Percentiles rank a stretch among this genome's conserved stretches.
Conservation (phyloP, 2,329 filamentous ascomycete genomes). For the Beauveria rudraprayagi region DNA sequence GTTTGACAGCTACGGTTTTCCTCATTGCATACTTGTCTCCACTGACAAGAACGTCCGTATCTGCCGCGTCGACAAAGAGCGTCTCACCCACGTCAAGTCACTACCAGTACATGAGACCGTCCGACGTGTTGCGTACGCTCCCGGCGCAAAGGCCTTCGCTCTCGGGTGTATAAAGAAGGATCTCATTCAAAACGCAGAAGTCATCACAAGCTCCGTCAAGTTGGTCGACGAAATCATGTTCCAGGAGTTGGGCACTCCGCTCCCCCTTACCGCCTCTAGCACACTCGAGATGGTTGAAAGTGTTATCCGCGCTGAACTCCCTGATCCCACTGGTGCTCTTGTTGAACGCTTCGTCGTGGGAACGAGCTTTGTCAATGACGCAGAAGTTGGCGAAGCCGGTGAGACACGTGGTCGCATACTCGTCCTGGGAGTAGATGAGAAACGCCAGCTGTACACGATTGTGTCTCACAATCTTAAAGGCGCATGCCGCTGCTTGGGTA, state of each 20-base stretch:
- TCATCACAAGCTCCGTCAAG: constrained; percentile 71
- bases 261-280: constrained; percentile 44
- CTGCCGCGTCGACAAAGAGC: constrained; percentile 70
- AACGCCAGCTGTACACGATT: constrained; percentile 65
- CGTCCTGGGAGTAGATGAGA: constrained; percentile 71
- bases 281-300: constrained; percentile 71
- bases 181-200: constrained; percentile 62
- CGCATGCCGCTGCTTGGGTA: constrained; percentile 69
- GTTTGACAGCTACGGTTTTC: constrained; percentile 76
- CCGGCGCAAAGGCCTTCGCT: constrained; percentile 70
- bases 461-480: constrained; percentile 64
- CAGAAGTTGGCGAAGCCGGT: constrained; percentile 39
- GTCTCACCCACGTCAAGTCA: constrained; percentile 80
- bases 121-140: constrained; percentile 77
- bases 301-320: constrained; percentile 68
- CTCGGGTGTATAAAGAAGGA: constrained; percentile 77
- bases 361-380: constrained; percentile 67
- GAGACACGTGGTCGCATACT: constrained; percentile 64
- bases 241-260: constrained; percentile 62
- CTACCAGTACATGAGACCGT: constrained; percentile 75
- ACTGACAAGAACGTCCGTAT: constrained; percentile 71
- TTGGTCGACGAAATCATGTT: constrained; percentile 89
- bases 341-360: constrained; percentile 85
- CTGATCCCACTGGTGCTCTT: constrained; percentile 44
- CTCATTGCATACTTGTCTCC: constrained; percentile 71